These are phyloP conservation scores for Glonium stellatum DNA, from an alignment of 495 filamentous ascomycete species.

Conservation along the genomic window DNA sequence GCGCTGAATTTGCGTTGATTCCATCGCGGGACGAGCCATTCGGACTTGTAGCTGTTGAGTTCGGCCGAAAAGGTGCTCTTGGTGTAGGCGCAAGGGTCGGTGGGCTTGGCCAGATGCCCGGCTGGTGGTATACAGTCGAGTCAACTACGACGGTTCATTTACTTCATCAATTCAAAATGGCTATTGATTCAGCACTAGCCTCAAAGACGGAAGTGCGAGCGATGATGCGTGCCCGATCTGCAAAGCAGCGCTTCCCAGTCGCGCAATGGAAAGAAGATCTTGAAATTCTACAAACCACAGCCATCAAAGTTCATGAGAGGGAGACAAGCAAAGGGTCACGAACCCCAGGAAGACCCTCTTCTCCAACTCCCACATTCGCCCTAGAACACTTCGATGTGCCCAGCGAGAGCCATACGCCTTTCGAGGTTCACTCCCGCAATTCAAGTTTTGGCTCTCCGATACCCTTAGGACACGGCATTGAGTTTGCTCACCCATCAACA, in stretches of 20 bases:
- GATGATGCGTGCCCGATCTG: conserved; percentile 69
- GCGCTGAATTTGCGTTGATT: conserved; percentile 73
- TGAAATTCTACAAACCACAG: conserved; percentile 34
- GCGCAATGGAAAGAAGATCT: conserved; percentile 39
- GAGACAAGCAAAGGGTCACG: not conserved
- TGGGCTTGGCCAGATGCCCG: conserved; percentile 71
- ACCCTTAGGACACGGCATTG: not conserved
- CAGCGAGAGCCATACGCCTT: not conserved
- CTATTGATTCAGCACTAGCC: conserved; percentile 58
- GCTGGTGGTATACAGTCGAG: conserved; percentile 67
- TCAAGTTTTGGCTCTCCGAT: not conserved
- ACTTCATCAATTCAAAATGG: conserved; percentile 63
- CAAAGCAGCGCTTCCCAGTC: conserved; percentile 68
- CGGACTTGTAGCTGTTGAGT: conserved; percentile 74
- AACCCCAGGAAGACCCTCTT: not conserved
- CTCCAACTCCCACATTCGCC: not conserved
- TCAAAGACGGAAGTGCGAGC: conserved; percentile 53
- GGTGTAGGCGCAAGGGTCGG: conserved; percentile 59
- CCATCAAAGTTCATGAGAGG: conserved; percentile 28
- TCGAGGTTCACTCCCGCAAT: not conserved
- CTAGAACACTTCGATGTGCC: not conserved
- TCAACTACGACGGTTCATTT: conserved; percentile 63
- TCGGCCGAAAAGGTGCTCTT: conserved; percentile 69
- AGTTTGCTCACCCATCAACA: not conserved
- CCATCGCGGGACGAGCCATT: conserved; percentile 76